Base-by-base conservation (phyloP, 192 early-diverging fungal genomes). In the Linnemannia elongata region DNA sequence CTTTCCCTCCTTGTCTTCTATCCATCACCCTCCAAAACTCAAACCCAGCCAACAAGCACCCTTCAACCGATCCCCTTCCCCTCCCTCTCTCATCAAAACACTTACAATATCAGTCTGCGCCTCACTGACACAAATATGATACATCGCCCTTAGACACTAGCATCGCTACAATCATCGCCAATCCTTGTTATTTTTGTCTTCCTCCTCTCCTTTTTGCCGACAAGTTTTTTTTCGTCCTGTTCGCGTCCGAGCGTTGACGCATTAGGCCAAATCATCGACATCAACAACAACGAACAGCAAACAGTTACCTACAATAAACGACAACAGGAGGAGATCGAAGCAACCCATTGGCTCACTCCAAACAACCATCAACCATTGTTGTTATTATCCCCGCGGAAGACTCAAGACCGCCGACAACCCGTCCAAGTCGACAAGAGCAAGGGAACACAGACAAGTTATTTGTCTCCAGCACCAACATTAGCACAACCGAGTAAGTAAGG, bases 261-360 rank as follows among this genome's bases (percentile, higher is more conserved):
- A 66, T 66, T 66, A 66, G 60, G 35, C n/a, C 70, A 72, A 38
- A 70, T 41, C 22, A 70, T 20, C 69, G 35, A 42, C n/a, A 71
- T 33, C 27, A 17, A 42, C 69, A 69, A 33, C 30, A 69, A 36
- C 33, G 1, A 33, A 69, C 68, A n/a, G 68, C 33, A 30, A 39
- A 18, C 15, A 70, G 27, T 39, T 39, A 39, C 38, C 1, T n/a
- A 69, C 36, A 27, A 24, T 6, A n/a, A 15, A 24, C 20, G 7
- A 57, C 24, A 57, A 4, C 3, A 6, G 20, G 18, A 54, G 7
- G 55, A 57, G 22, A 60, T n/a, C 55, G n/a, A n/a, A 24, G 12
- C 49, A 52, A n/a, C 54, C 54, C 57, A 63, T 63, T 63, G 27
- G 57, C 30, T 27, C 57, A 7, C 57, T 63, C 27, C 57, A 33